Conservation (phyloP, 2,329 filamentous ascomycete species). For the Cercospora sp. region DNA sequence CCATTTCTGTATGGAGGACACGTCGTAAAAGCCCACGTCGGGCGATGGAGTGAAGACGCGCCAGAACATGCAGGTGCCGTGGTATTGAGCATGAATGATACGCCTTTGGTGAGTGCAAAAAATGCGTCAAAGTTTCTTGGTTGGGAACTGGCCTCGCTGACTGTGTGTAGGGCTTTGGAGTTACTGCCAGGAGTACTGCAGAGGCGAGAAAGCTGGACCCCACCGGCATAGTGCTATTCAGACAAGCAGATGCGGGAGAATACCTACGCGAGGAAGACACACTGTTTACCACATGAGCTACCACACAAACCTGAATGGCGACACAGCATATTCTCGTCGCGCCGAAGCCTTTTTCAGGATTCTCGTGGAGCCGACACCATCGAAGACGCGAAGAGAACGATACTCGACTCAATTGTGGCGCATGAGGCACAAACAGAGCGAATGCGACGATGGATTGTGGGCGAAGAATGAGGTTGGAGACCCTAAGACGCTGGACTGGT, state of each 20-base stretch:
- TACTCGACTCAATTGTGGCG: not conserved
- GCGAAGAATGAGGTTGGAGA: not conserved
- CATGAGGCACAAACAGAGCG: not conserved
- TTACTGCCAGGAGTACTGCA: constrained; percentile 82
- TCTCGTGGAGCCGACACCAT: not conserved
- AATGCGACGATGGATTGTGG: not conserved
- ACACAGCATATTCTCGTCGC: not conserved
- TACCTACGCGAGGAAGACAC: constrained; percentile 82
- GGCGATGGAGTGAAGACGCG: constrained; percentile 84
- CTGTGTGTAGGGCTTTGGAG: constrained; percentile 73
- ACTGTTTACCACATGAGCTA: constrained; percentile 56
- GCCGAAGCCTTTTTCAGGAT: not conserved
- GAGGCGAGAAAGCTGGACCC: constrained; percentile 84
- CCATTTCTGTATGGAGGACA: constrained; percentile 95
- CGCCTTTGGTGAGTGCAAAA: constrained; percentile 58
- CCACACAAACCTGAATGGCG: not conserved
- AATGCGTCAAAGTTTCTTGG: not conserved
- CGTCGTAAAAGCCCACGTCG: constrained; percentile 78
- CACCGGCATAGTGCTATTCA: constrained; percentile 83
- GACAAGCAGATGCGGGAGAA: constrained; percentile 92
- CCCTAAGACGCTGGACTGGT: not conserved
- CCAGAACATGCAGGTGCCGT: constrained; percentile 91
- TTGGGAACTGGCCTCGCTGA: constrained; percentile 9
- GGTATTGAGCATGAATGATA: constrained; percentile 89
- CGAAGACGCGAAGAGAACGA: not conserved